phyloP scores from a whole-genome alignment of 2,329 filamentous ascomycete species.

The Corniculantispora saksenae region DNA sequence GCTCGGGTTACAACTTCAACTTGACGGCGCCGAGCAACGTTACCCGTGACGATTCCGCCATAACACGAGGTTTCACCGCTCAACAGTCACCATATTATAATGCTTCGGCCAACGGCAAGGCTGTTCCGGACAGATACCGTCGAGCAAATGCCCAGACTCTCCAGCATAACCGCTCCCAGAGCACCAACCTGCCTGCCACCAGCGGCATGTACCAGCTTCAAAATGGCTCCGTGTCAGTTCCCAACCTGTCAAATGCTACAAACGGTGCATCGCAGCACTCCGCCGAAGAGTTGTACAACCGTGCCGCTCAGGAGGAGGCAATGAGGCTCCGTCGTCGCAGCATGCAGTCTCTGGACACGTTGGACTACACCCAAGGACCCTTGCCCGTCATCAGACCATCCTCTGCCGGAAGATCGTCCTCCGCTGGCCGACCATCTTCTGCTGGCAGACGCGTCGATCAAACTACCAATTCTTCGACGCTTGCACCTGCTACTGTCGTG shows the following conservation, averaged over 20 bases:
- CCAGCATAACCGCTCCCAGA: conserved; percentile 41
- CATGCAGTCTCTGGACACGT: conserved; percentile 63
- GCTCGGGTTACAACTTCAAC: conserved; percentile 40
- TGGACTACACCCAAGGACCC: conserved; percentile 22
- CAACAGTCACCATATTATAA: conserved; percentile 51
- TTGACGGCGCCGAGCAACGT: conserved; percentile 40
- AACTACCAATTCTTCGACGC: conserved; percentile 42
- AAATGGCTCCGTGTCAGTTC: conserved; percentile 34
- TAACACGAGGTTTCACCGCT: conserved; percentile 44
- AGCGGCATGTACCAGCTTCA: conserved; percentile 33
- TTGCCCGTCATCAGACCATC: conserved; percentile 43
- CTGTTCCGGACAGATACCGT: conserved; percentile 75
- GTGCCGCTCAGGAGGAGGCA: conserved; percentile 62
- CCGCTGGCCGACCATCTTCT: conserved; percentile 25
- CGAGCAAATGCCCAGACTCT: conserved; percentile 54
- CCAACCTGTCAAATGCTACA: conserved; percentile 55
- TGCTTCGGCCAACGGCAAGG: conserved; percentile 43
- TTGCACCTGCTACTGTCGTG: conserved; percentile 28
- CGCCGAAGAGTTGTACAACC: conserved; percentile 68
- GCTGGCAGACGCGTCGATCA: conserved; percentile 29
- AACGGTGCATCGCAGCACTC: conserved; percentile 47
- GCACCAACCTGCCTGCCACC: conserved; percentile 33
- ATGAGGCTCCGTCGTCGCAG: conserved; percentile 82
- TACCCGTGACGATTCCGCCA: conserved; percentile 54
- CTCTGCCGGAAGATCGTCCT: conserved; percentile 24